These are phyloP conservation scores for Blastobotrys arbuscula DNA, from an alignment of 1,139 yeast genomes.

Conservation along the genomic window DNA sequence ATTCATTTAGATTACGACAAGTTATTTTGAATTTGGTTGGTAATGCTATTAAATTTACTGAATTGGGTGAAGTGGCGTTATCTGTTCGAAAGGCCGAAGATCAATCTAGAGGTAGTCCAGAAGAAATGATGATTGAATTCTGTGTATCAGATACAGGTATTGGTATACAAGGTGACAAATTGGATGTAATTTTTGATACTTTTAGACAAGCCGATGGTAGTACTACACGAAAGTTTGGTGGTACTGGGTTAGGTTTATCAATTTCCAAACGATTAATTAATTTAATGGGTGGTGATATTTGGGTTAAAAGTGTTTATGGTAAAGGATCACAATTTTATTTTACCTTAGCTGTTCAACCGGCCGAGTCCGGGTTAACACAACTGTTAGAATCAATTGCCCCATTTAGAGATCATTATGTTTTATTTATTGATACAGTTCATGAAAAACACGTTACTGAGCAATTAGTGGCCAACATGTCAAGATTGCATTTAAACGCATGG, in stretches of 20 bases:
- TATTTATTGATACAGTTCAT: conserved; percentile 66
- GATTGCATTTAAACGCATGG: conserved; percentile 39
- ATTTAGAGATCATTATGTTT: conserved; percentile 61
- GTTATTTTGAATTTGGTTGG: conserved; percentile 81
- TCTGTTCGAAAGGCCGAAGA: conserved; percentile 39
- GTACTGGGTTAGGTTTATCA: conserved; percentile 82
- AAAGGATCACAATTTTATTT: conserved; percentile 76
- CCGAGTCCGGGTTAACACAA: conserved; percentile 56
- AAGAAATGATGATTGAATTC: conserved; percentile 66
- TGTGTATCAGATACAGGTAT: conserved; percentile 88
- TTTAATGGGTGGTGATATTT: conserved; percentile 83
- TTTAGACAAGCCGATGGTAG: conserved; percentile 93
- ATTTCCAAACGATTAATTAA: conserved; percentile 82
- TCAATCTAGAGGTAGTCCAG: conserved; percentile 39
- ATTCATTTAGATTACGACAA: conserved; percentile 77
- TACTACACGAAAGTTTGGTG: conserved; percentile 86
- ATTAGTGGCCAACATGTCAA: conserved; percentile 46
- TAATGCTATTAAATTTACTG: conserved; percentile 82
- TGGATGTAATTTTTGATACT: conserved; percentile 78
- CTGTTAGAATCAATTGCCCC: conserved; percentile 69
- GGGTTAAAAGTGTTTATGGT: conserved; percentile 83
- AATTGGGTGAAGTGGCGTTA: conserved; percentile 61
- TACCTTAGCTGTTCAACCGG: conserved; percentile 72
- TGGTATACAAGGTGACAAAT: conserved; percentile 77
- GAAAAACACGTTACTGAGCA: conserved; percentile 45